A percentile compares a stretch with the other conserved stretches of the same genome.
Conservation (phyloP, 2,329 filamentous ascomycete genomes). For the Fusarium pseudoanthophilum region DNA sequence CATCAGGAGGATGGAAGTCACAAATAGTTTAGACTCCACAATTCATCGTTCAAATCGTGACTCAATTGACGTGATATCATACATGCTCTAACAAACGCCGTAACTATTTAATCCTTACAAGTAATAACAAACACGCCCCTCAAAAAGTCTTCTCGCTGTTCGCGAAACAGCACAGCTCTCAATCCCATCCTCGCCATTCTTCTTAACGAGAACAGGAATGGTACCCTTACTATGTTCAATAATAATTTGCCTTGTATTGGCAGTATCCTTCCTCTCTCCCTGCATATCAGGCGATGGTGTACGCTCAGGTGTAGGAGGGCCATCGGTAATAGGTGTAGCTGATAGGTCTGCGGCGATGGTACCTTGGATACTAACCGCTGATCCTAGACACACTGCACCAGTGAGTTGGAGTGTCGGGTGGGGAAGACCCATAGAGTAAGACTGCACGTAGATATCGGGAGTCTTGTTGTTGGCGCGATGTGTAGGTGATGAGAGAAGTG, state of each 20-base stretch:
- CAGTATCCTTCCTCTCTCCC: neutral
- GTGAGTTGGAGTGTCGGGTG: constrained; percentile 65
- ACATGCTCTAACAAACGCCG: neutral
- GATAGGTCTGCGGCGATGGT: constrained; percentile 51
- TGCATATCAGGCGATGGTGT: constrained; percentile 31
- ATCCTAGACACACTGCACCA: constrained; percentile 59
- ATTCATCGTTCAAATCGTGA: neutral
- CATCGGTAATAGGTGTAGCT: neutral
- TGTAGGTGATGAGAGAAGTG: constrained; percentile 55
- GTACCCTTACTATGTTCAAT: constrained; percentile 47
- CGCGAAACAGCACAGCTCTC: constrained; percentile 46
- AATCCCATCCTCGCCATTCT: constrained; percentile 26
- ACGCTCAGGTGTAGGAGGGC: constrained; percentile 22
- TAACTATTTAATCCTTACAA: neutral
- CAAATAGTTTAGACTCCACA: neutral
- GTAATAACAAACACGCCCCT: constrained; percentile 47
- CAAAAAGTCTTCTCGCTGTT: constrained; percentile 48
- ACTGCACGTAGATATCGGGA: constrained; percentile 55
- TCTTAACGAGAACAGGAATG: constrained; percentile 34
- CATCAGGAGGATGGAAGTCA: neutral
- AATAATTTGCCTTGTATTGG: neutral
- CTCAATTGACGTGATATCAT: neutral
- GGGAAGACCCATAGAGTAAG: constrained; percentile 62
- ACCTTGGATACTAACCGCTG: constrained; percentile 55
- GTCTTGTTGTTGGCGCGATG: neutral